phyloP scores from a whole-genome alignment of 176 grass and related monocot genomes.

The Secale cereale region DNA sequence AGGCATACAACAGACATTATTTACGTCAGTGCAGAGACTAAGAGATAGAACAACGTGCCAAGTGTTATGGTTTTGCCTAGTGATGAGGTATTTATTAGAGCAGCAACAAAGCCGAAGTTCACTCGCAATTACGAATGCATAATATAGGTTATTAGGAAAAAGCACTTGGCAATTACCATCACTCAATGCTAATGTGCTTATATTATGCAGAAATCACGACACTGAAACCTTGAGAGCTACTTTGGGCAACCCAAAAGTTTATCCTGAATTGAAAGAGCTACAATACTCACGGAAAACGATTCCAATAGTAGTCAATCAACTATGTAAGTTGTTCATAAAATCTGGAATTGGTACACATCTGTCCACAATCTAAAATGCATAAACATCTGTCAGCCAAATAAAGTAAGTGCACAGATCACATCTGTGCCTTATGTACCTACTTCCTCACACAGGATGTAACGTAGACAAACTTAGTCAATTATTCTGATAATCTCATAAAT shows the following conservation, averaged over 20 bases:
- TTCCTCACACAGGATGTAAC: not conserved
- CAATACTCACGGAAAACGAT: not conserved
- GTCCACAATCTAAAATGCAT: not conserved
- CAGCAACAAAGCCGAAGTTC: not conserved
- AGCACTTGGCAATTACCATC: not conserved
- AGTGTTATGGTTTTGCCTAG: not conserved
- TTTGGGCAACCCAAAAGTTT: not conserved
- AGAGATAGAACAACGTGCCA: not conserved
- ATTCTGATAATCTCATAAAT: not conserved
- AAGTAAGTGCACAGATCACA: not conserved
- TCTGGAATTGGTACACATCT: not conserved
- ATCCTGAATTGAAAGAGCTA: not conserved
- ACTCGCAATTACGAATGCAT: constrained; percentile 18
- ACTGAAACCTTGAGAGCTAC: not conserved
- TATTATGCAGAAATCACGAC: not conserved
- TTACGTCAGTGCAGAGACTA: constrained; percentile 13
- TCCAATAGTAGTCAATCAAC: not conserved
- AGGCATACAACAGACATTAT: constrained; percentile 2
- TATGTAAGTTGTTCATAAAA: not conserved
- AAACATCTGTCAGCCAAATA: not conserved
- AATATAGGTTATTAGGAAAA: not conserved
- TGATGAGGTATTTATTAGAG: constrained; percentile 12
- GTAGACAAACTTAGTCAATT: not conserved
- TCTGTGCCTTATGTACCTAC: not conserved
- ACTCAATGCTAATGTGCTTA: not conserved